phyloP scores from a whole-genome alignment of 1,139 yeast genomes.

The Geotrichum reessii region DNA sequence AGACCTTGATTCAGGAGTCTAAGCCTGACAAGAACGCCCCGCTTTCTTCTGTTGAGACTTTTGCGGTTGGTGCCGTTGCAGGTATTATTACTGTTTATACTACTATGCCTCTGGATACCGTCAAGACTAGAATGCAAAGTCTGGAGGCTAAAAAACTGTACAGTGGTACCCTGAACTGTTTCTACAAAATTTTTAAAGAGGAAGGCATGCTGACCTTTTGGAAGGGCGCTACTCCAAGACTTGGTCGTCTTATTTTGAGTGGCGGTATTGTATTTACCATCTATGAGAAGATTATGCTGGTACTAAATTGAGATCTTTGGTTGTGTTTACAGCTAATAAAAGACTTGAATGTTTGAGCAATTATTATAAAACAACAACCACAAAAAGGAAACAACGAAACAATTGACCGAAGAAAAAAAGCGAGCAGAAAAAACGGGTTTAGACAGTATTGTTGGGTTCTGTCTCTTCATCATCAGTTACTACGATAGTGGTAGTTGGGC shows the following conservation, averaged over 20 bases:
- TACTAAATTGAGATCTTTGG: slow-evolving; percentile 35
- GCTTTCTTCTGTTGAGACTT: slow-evolving; percentile 71
- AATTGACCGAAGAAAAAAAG: background rate
- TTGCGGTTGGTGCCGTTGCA: slow-evolving; percentile 86
- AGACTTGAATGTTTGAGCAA: background rate
- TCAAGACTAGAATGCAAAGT: slow-evolving; percentile 96
- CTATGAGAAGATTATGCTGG: slow-evolving; percentile 76
- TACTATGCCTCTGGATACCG: slow-evolving; percentile 97
- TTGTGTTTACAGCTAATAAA: background rate
- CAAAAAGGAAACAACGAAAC: background rate
- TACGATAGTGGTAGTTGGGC: background rate
- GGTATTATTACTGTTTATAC: slow-evolving; percentile 91
- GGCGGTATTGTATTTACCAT: slow-evolving; percentile 96
- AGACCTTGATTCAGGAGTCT: slow-evolving; percentile 58
- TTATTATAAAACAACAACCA: background rate
- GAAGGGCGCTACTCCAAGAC: slow-evolving; percentile 97
- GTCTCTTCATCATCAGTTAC: background rate
- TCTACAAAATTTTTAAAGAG: slow-evolving; percentile 67
- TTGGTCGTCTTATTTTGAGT: slow-evolving; percentile 84
- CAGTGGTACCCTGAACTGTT: slow-evolving; percentile 73
- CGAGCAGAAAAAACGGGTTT: background rate
- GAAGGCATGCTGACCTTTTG: slow-evolving; percentile 93
- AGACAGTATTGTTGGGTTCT: background rate
- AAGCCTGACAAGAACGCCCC: slow-evolving; percentile 60
- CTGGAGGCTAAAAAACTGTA: slow-evolving; percentile 71